Base-by-base conservation (phyloP, 805 yeast genomes). In the Wickerhamiella siamensis region DNA sequence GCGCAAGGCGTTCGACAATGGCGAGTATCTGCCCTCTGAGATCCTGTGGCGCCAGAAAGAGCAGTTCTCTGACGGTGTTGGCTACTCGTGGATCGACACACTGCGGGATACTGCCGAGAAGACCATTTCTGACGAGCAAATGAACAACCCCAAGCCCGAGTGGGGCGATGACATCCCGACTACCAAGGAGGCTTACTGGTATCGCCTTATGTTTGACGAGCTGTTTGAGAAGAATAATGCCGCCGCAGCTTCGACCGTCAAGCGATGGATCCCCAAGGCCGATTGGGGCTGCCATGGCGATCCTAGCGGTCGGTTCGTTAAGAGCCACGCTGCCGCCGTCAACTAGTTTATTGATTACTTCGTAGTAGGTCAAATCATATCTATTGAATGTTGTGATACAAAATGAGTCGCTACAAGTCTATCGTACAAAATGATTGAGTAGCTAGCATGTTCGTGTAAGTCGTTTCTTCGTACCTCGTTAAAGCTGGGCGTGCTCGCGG, bases 281-380 rank as follows among this genome's bases (percentile, higher is more conserved):
- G 98, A 91, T 65, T 91, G 99, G 99, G 99, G 99, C 52, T 91
- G 98, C 69, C 86, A 87, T 58, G 95, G 79, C 56, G 99, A 91
- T 66, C 99, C 99, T 42, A 82, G 95, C 43, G 99, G 99, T 51
- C 83, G 99, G 70, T 88, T 71, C 60, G 96, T 94, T 53, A 75
- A 82, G 69, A 76, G 81, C 54, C 98, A 91, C 64, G 87, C 82
- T 43, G 62, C 79, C 55, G 74, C 79, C 50, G 73, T 78, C 47
- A 22, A 36, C 38, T 24, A 24, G 12, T n/a, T n/a, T n/a, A n/a
- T n/a, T n/a, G n/a, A n/a, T n/a, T n/a, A n/a, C n/a, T n/a, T n/a
- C n/a, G n/a, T n/a, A n/a, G n/a, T n/a, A n/a, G n/a, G n/a, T n/a
- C n/a, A n/a, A n/a, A n/a, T n/a, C n/a, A n/a, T n/a, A n/a, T n/a